Percentiles rank a stretch among this genome's conserved stretches.
phyloP scores from a whole-genome alignment of 129 eudicot species.

The Arctium minus region DNA sequence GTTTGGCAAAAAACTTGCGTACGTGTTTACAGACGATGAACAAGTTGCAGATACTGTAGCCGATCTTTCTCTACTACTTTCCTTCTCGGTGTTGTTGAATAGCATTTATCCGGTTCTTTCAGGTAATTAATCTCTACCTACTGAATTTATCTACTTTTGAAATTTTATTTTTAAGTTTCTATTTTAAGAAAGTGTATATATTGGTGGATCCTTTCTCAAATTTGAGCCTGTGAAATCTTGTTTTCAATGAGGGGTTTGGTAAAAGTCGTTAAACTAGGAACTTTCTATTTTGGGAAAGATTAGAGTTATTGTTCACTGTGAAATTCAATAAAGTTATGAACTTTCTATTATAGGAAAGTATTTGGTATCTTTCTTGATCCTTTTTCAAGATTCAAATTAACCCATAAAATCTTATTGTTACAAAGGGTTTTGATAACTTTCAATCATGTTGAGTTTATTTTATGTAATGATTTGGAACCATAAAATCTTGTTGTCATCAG shows the following conservation, averaged over 20 bases:
- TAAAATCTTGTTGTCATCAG: slow-evolving; percentile 32
- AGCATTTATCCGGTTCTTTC: slow-evolving; percentile 85
- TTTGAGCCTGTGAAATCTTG: not conserved
- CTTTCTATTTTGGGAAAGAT: not conserved
- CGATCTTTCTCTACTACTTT: slow-evolving; percentile 58
- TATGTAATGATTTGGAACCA: not conserved
- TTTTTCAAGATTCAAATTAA: not conserved
- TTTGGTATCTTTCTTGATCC: not conserved
- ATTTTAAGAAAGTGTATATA: not conserved
- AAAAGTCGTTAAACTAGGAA: not conserved
- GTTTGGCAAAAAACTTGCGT: slow-evolving; percentile 58
- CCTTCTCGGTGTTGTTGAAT: slow-evolving; percentile 69
- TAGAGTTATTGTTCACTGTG: not conserved
- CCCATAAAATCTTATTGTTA: not conserved
- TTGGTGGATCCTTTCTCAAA: not conserved
- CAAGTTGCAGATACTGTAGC: slow-evolving; percentile 62
- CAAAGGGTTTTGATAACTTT: not conserved
- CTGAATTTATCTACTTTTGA: not conserved
- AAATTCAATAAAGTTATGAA: not conserved
- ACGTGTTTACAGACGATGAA: slow-evolving; percentile 60
- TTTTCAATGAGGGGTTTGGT: too few species aligned
- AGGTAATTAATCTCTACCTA: slow-evolving; percentile 40
- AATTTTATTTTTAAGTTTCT: not conserved
- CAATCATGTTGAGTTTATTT: not conserved
- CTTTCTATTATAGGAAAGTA: not conserved